Evolutionary conservation across 1,139 yeast species (phyloP), one percentile per base, ranked within the genome.

Genomic region (Trichomonascaceae sp.): DNA sequence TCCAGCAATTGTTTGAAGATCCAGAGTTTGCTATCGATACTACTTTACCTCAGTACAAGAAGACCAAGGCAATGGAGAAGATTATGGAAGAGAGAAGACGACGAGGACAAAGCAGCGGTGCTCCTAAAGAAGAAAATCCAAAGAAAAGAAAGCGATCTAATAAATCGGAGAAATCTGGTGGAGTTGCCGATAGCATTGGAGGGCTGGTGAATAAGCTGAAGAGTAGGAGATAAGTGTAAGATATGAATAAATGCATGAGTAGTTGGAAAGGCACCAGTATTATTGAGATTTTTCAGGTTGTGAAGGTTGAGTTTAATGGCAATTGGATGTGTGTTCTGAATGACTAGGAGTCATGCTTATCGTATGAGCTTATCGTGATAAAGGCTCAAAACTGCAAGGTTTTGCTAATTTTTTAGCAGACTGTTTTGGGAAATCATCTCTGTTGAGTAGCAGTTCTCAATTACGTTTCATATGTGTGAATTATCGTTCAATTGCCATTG

Each of bases 11-110:
- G 60, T 91, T 87, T 66, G 95, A 90, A 63, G 83, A 83, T 60
- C 96, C 88, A 61, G 95, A 87, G 56, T 95, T 83, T 71, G 96
- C 97, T 9, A 89, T 93, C 54, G 74, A 71, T 54, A 93, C 96
- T 19, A 85, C 96, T 17, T 83, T 80, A 63, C 86, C 96, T 18
- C 96, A 88, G 66, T 93, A 82, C 75, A 90, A 87, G 74, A 83
- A 85, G 72, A 90, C 98, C 0, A 75, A 82, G 43, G 89, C 95
- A 22, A 90, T 91, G 96, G 84, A 85, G 66, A 79, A 85, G 69
- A 81, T 93, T 52, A 72, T 90, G 71, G 77, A 81, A 51, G 95
- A 89, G 68, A 80, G 96, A 61, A 78, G 85, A 39, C 81, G 81
- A 65, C 79, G 95, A 43, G 57, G 61, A 6, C 59, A 55, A 45